These are phyloP conservation scores for Pelargonium myrrhifolium DNA, from an alignment of 441 rosid species.

Conservation along the genomic window DNA sequence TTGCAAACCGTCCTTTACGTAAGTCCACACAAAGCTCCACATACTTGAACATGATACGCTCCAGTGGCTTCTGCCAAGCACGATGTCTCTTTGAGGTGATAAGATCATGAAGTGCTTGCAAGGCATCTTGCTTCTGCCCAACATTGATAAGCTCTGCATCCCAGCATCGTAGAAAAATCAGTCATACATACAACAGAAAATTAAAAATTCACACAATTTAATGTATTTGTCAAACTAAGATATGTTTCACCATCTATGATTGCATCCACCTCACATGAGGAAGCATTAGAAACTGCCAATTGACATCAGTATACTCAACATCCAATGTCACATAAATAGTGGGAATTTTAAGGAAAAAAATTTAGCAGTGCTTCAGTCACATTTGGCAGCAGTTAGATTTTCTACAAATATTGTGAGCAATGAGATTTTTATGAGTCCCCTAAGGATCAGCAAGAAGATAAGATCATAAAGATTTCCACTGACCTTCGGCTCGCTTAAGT, in stretches of 20 bases:
- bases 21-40: constrained; percentile 93
- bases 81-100: constrained; percentile 87
- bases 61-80: constrained; percentile 92
- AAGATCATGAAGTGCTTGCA: constrained; percentile 83
- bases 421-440: neutral
- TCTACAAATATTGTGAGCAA: no score
- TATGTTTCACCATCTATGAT: no score
- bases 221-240: neutral
- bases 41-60: constrained; percentile 88
- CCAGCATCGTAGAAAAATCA: constrained; percentile 6
- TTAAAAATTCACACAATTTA: neutral
- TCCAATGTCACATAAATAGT: neutral
- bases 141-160: constrained; percentile 82
- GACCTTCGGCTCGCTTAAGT: constrained; percentile 91
- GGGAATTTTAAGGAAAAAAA: neutral
- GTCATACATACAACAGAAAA: neutral
- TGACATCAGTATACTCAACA: neutral
- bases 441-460: neutral
- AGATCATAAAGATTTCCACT: constrained; percentile 1
- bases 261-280: neutral
- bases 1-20: constrained; percentile 91
- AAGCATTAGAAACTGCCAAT: neutral
- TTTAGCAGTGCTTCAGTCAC: neutral
- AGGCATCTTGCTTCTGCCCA: constrained; percentile 97
- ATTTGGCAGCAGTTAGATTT: no score